These are phyloP conservation scores for Plantago elongata DNA, from an alignment of 257 asterid species.

Conservation along the genomic window DNA sequence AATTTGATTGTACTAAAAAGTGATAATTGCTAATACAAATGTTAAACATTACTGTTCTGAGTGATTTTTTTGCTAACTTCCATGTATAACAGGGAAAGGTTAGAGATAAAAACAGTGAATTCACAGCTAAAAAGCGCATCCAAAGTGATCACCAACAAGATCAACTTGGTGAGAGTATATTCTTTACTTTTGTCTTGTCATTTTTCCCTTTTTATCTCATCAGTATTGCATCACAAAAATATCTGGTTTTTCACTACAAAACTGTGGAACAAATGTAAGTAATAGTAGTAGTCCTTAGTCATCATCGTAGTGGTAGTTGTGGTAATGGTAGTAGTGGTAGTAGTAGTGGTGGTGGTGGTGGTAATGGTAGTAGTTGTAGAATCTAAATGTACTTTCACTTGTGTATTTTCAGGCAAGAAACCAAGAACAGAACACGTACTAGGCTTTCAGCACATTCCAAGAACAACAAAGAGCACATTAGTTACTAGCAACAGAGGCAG, in stretches of 20 bases:
- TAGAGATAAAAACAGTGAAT: slow-evolving; percentile 12
- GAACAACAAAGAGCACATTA: slow-evolving; percentile 14
- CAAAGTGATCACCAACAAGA: slow-evolving; percentile 21
- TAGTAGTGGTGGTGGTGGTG: no score
- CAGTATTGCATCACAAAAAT: no score
- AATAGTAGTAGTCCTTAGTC: background rate
- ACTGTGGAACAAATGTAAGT: background rate
- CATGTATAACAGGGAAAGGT: slow-evolving; percentile 21
- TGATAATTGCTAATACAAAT: background rate
- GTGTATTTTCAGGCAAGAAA: slow-evolving; percentile 26
- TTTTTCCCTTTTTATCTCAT: background rate
- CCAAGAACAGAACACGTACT: slow-evolving; percentile 21
- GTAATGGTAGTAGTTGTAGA: background rate
- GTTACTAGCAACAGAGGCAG: slow-evolving; percentile 27
- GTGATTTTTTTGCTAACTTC: slow-evolving; percentile 5
- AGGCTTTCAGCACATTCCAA: slow-evolving; percentile 19
- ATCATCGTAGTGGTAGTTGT: no score
- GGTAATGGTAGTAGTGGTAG: no score
- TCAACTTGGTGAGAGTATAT: slow-evolving; percentile 25
- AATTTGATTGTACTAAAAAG: background rate
- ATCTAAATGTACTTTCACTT: slow-evolving; percentile 7
- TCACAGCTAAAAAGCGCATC: slow-evolving; percentile 9
- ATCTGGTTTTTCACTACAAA: no score
- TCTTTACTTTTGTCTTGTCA: background rate
- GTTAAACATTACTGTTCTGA: background rate